A percentile compares a stretch with the other conserved stretches of the same genome.
Conservation (phyloP, 768 basidiomycete genomes). For the Gymnopilus dilepis region DNA sequence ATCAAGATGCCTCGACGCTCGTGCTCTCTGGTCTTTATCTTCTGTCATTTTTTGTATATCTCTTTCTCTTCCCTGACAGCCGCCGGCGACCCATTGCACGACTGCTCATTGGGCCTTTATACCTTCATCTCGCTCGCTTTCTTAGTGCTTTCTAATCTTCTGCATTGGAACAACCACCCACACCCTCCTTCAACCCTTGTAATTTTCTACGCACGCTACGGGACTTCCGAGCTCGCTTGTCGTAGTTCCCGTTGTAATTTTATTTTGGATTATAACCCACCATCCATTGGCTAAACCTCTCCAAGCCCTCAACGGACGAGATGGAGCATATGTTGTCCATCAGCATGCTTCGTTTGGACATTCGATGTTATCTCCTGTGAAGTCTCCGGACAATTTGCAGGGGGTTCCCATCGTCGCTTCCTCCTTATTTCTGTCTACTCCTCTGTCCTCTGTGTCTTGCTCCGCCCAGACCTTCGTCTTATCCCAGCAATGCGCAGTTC, state of each 20-base stretch:
- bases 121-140: slow-evolving; percentile 5
- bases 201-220: slow-evolving; percentile 5
- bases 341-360: too few species aligned
- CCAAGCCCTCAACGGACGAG: too few species aligned
- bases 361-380: too few species aligned
- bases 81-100: not conserved
- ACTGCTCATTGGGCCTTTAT: not conserved
- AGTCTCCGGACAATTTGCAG: too few species aligned
- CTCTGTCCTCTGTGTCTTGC: too few species aligned
- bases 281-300: not conserved
- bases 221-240: slow-evolving; percentile 6
- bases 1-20: not conserved
- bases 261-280: slow-evolving; percentile 5
- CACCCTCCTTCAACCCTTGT: slow-evolving; percentile 22
- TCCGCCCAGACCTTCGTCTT: too few species aligned
- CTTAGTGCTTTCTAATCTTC: not conserved
- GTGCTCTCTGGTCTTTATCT: not conserved
- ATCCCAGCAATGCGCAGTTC: too few species aligned
- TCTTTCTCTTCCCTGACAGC: slow-evolving; percentile 2
- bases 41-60: not conserved
- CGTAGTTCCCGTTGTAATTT: slow-evolving; percentile 16
- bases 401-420: too few species aligned
- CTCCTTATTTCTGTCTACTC: too few species aligned
- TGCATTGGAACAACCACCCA: not conserved
- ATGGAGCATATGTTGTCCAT: too few species aligned